These are phyloP conservation scores for Pisolithus thermaeus DNA, from an alignment of 1,284 basidiomycete genomes.

Conservation along the genomic window DNA sequence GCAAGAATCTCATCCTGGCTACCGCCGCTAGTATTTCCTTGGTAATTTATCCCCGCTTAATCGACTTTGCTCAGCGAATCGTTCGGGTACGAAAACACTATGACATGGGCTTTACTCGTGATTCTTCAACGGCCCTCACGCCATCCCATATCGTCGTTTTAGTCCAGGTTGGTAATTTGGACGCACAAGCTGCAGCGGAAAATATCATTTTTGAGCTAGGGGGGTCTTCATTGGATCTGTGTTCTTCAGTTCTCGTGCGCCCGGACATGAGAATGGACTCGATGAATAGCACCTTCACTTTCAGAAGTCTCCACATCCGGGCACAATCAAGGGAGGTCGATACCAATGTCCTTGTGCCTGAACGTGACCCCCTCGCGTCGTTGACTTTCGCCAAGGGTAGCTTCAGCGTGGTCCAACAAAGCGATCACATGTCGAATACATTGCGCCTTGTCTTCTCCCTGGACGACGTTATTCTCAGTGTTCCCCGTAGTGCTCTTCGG, in stretches of 20 bases:
- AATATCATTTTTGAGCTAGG: slow-evolving; percentile 44
- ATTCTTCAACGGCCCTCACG: neutral
- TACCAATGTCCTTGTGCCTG: slow-evolving; percentile 32
- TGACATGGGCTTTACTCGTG: neutral
- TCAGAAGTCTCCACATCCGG: slow-evolving; percentile 47
- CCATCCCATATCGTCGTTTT: slow-evolving; percentile 25
- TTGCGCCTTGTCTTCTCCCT: slow-evolving; percentile 42
- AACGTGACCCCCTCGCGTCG: slow-evolving; percentile 56
- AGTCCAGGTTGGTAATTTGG: slow-evolving; percentile 35
- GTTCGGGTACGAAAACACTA: slow-evolving; percentile 40
- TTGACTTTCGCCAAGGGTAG: slow-evolving; percentile 43
- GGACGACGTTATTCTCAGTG: slow-evolving; percentile 44
- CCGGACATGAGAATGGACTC: slow-evolving; percentile 33
- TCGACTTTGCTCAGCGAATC: slow-evolving; percentile 55
- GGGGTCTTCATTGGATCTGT: slow-evolving; percentile 33
- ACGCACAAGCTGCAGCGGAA: slow-evolving; percentile 50
- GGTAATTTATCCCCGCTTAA: slow-evolving; percentile 52
- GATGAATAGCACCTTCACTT: slow-evolving; percentile 42
- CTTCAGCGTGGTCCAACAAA: slow-evolving; percentile 39
- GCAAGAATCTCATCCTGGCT: slow-evolving; percentile 36
- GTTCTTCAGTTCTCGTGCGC: slow-evolving; percentile 36
- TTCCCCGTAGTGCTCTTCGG: slow-evolving; percentile 75
- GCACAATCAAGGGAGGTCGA: slow-evolving; percentile 45
- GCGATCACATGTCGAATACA: slow-evolving; percentile 35
- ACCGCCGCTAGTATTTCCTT: slow-evolving; percentile 42